Evolutionary conservation across 805 yeast species (phyloP).

Genomic region (Yarrowia deformans): DNA sequence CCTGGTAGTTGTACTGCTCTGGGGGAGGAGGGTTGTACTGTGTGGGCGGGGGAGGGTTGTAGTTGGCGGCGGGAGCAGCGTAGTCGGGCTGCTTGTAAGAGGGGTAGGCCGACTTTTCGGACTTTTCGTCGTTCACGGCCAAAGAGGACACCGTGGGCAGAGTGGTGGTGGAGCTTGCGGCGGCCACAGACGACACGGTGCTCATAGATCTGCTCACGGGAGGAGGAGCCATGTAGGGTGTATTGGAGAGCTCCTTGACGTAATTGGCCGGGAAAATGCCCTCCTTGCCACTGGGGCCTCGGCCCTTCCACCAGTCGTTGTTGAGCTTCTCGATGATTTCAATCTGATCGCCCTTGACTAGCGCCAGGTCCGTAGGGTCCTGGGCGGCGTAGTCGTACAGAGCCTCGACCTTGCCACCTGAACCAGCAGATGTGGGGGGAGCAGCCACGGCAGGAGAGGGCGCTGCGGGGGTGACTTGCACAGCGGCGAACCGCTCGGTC

Average conservation of each 20-base stretch:
- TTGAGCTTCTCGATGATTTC: slow-evolving; percentile 75
- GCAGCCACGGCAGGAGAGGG: slow-evolving; percentile 41
- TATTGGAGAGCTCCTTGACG: slow-evolving; percentile 55
- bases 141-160: neutral
- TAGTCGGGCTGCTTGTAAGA: slow-evolving; percentile 39
- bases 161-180: slow-evolving; percentile 1
- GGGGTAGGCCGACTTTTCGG: slow-evolving; percentile 23
- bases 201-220: slow-evolving; percentile 35
- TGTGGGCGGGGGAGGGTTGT: slow-evolving; percentile 41
- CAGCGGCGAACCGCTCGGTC: slow-evolving; percentile 51
- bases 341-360: slow-evolving; percentile 72
- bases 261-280: slow-evolving; percentile 95
- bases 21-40: slow-evolving; percentile 44
- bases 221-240: slow-evolving; percentile 43
- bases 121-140: slow-evolving; percentile 26
- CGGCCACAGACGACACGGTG: slow-evolving; percentile 8
- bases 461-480: slow-evolving; percentile 43
- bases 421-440: slow-evolving; percentile 43
- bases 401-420: slow-evolving; percentile 58
- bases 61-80: slow-evolving; percentile 39
- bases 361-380: slow-evolving; percentile 74
- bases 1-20: slow-evolving; percentile 39
- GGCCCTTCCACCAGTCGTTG: slow-evolving; percentile 92
- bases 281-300: slow-evolving; percentile 57
- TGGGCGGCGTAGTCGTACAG: slow-evolving; percentile 77